These are phyloP conservation scores for Scheffersomyces ergatensis DNA, from an alignment of 805 yeast species.

Conservation along the genomic window DNA sequence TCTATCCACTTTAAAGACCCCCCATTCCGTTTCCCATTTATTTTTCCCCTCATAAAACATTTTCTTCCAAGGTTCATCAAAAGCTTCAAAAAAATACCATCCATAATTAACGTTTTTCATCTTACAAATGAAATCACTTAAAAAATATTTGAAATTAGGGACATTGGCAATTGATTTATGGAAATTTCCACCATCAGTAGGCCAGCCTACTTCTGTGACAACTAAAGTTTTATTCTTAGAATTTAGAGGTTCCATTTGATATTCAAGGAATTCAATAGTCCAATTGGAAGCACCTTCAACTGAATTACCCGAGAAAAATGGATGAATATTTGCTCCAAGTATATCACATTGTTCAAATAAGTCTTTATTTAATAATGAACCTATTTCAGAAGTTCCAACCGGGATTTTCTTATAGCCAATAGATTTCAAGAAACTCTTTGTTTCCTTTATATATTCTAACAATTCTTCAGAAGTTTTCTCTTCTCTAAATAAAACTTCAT, in stretches of 20 bases:
- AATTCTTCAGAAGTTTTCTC: conserved; percentile 42
- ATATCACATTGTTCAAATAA: conserved; percentile 49
- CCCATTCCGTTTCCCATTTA: conserved; percentile 74
- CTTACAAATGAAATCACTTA: conserved; percentile 52
- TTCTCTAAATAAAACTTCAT: conserved; percentile 57
- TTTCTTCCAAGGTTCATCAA: conserved; percentile 70
- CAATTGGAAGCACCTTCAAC: conserved; percentile 50
- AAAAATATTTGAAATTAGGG: conserved; percentile 43
- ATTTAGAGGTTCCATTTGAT: conserved; percentile 40
- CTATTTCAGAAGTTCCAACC: conserved; percentile 64
- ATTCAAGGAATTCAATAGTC: conserved; percentile 47
- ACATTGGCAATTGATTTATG: conserved; percentile 46
- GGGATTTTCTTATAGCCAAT: conserved; percentile 38
- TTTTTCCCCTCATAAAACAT: conserved; percentile 47
- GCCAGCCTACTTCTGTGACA: conserved; percentile 74
- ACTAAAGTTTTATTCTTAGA: conserved; percentile 25
- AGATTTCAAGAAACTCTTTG: conserved; percentile 34
- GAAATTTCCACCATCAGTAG: conserved; percentile 55
- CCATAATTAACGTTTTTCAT: conserved; percentile 33
- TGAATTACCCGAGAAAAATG: conserved; percentile 60
- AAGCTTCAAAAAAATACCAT: conserved; percentile 68
- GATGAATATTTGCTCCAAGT: conserved; percentile 64
- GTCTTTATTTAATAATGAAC: conserved; percentile 40
- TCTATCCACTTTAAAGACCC: conserved; percentile 52
- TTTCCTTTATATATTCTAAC: conserved; percentile 38